A percentile compares a stretch with the other conserved stretches of the same genome.
Conservation (phyloP, 169 alveolate species). For the Plasmodium yoelii region DNA sequence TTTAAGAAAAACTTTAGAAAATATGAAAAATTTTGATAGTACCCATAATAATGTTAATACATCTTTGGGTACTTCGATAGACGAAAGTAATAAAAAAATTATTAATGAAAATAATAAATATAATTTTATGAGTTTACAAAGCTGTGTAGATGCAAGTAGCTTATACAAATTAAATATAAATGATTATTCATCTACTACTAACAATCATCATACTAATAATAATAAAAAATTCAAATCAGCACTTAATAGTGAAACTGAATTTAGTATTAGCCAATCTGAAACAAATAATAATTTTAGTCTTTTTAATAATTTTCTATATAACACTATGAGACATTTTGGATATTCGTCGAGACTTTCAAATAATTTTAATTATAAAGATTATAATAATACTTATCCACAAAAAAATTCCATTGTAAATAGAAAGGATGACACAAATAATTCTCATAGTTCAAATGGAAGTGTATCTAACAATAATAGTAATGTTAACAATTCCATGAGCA, state of each 20-base stretch:
- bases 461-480: conserved; percentile 12
- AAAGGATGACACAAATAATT: conserved; percentile 6
- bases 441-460: background rate
- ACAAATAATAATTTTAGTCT: conserved; percentile 74
- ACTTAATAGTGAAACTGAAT: conserved; percentile 69
- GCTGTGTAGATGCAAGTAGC: conserved; percentile 24
- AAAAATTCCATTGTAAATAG: conserved; percentile 16
- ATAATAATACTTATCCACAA: background rate
- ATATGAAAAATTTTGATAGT: conserved; percentile 74
- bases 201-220: background rate
- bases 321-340: conserved; percentile 51
- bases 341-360: conserved; percentile 35
- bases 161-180: background rate
- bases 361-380: conserved; percentile 18
- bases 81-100: conserved; percentile 19
- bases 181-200: background rate
- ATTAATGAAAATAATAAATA: conserved; percentile 23
- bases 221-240: conserved; percentile 40
- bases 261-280: conserved; percentile 76
- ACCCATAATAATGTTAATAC: too few species aligned
- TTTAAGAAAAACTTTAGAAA: conserved; percentile 77
- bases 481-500: too few species aligned
- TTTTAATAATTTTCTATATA: conserved; percentile 63
- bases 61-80: conserved; percentile 6
- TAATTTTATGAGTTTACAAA: conserved; percentile 20